Conservation (phyloP, 331 rosid genomes). For the Prunus yedoensis region DNA sequence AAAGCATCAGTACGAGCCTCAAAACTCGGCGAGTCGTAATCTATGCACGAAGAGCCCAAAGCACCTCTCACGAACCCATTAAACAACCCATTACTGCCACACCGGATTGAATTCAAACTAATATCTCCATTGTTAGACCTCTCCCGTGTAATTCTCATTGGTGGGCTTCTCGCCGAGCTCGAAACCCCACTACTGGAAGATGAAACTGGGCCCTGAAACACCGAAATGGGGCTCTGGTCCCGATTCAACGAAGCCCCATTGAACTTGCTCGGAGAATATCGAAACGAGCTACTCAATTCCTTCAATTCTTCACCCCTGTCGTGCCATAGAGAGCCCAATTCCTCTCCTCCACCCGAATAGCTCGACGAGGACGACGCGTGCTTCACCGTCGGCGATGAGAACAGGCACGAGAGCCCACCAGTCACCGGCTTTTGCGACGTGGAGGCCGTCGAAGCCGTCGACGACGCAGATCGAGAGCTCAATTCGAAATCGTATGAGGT, state of each 20-base stretch:
- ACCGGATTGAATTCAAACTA: constrained; percentile 37
- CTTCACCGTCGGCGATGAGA: constrained; percentile 64
- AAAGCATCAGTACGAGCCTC: constrained; percentile 34
- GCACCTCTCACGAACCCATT: constrained; percentile 83
- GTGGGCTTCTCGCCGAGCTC: constrained; percentile 40
- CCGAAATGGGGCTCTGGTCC: constrained; percentile 92
- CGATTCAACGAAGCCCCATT: constrained; percentile 54
- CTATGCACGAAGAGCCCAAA: constrained; percentile 66
- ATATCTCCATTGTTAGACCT: constrained; percentile 35
- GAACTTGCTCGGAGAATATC: constrained; percentile 61
- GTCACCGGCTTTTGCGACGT: constrained; percentile 64
- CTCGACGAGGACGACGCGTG: constrained; percentile 57
- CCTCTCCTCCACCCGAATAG: constrained; percentile 64
- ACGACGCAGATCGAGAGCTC: constrained; percentile 63
- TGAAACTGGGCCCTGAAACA: constrained; percentile 83
- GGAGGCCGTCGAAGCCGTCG: constrained; percentile 58
- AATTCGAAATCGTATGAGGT: constrained; percentile 67
- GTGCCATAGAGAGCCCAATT: constrained; percentile 54
- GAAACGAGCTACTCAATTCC: constrained; percentile 71
- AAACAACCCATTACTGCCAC: constrained; percentile 59
- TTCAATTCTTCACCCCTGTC: constrained; percentile 72
- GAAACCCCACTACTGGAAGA: constrained; percentile 52
- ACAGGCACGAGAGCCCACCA: constrained; percentile 80
- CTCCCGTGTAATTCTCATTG: constrained; percentile 46
- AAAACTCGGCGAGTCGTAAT: constrained; percentile 53